These are phyloP conservation scores for barley (Hordeum vulgare) DNA, from an alignment of 176 grass and related monocot genomes.

Conservation along the genomic window MorexV3_pseudomolecules_assembly NC_058519.1:598817345-598817844, in stretches of 20 bases:
- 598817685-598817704: not conserved
- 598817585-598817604: slow-evolving; percentile 95
- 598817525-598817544: not conserved
- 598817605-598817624: slow-evolving; percentile 81
- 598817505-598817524: not conserved
- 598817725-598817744: slow-evolving; percentile 14
- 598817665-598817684: not conserved
- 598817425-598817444: not conserved
- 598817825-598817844: slow-evolving; percentile 26
- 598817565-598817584: not conserved
- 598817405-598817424: not conserved
- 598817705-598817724: slow-evolving; percentile 4
- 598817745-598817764: slow-evolving; percentile 66
- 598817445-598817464: not conserved
- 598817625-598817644: slow-evolving; percentile 72
- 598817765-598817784: slow-evolving; percentile 31
- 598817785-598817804: slow-evolving; percentile 34
- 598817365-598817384: not conserved
- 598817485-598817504: not conserved
- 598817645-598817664: slow-evolving; percentile 23
- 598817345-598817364: not conserved
- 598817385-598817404: not conserved
- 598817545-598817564: not conserved
- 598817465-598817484: not conserved
- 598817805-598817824: slow-evolving; percentile 43